A percentile compares a stretch with the other conserved stretches of the same genome.
phyloP scores from a whole-genome alignment of 495 filamentous ascomycete genomes.

The Tuber microsphaerosporum region DNA sequence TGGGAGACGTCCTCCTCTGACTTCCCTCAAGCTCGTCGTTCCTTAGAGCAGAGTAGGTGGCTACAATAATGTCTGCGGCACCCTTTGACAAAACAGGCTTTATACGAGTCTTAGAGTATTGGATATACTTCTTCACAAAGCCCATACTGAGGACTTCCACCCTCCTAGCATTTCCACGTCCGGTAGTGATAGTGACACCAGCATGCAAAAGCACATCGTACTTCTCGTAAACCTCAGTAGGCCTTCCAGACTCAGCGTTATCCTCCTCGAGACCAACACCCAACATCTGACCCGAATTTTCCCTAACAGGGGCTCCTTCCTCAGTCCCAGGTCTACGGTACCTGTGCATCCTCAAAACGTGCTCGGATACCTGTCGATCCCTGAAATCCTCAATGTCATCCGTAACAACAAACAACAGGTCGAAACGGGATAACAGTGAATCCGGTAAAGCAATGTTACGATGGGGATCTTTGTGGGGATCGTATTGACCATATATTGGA shows the following conservation, averaged over 20 bases:
- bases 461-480: conserved; percentile 96
- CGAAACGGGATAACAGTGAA: conserved; percentile 95
- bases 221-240: conserved; percentile 91
- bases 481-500: conserved; percentile 96
- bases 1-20: conserved; percentile 83
- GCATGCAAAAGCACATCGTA: conserved; percentile 94
- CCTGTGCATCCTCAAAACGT: conserved; percentile 94
- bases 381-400: conserved; percentile 93
- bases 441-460: conserved; percentile 97
- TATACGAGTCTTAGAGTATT: conserved; percentile 89
- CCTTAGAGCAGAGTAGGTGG: conserved; percentile 84
- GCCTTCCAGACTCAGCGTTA: conserved; percentile 55
- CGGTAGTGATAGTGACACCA: conserved; percentile 69
- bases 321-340: conserved; percentile 91
- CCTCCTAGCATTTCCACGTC: conserved; percentile 61
- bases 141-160: conserved; percentile 94
- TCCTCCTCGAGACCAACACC: conserved; percentile 81
- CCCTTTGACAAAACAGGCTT: conserved; percentile 89
- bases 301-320: conserved; percentile 90
- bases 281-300: conserved; percentile 74
- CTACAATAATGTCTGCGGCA: conserved; percentile 83
- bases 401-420: conserved; percentile 95
- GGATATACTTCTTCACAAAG: conserved; percentile 99
- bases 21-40: conserved; percentile 95
- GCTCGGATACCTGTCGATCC: conserved; percentile 87